Percentiles rank a stretch among this genome's conserved stretches.
Evolutionary conservation across 2,329 filamentous ascomycete genomes (phyloP).

Genomic region (Escovopsis weberi): DNA sequence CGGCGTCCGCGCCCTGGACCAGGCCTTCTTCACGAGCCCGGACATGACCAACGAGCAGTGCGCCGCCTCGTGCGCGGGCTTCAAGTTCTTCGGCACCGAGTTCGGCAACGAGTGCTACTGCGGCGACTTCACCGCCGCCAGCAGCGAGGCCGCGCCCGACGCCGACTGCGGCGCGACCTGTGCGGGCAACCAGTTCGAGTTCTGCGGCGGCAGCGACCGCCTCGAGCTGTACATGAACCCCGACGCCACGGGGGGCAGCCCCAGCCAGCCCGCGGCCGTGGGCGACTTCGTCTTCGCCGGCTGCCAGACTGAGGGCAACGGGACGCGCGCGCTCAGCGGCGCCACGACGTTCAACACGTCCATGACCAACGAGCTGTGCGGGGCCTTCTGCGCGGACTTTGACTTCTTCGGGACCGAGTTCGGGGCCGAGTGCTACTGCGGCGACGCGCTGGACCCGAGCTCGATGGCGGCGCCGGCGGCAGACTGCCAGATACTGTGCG

Average conservation of each 20-base stretch:
- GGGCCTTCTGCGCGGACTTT: conserved; percentile 15
- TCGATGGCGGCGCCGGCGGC: conserved; percentile 14
- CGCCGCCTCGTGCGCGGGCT: conserved; percentile 20
- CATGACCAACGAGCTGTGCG: conserved; percentile 21
- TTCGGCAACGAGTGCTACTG: conserved; percentile 26
- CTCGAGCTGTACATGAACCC: conserved; percentile 20
- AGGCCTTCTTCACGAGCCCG: conserved; percentile 10
- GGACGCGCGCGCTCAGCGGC: conserved; percentile 18
- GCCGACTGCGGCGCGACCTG: conserved; percentile 22
- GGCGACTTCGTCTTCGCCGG: conserved; percentile 20
- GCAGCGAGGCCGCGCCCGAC: conserved; percentile 12
- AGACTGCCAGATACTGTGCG: conserved; percentile 28
- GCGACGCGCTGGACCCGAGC: conserved; percentile 14
- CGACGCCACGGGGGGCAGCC: conserved; percentile 11
- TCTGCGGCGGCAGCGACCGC: conserved; percentile 20
- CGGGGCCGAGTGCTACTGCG: conserved; percentile 23
- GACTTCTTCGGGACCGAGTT: conserved; percentile 24
- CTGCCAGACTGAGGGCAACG: conserved; percentile 23
- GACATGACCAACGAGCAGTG: conserved; percentile 21
- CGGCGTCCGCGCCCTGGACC: conserved; percentile 20
- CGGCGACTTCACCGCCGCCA: conserved; percentile 16
- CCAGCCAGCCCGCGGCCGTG: conserved; percentile 17
- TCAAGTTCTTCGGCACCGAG: conserved; percentile 27
- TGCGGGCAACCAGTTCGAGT: conserved; percentile 17
- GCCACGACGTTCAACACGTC: conserved; percentile 10